phyloP scores from a whole-genome alignment of 192 early-diverging fungal species.

The Paraglomus occultum region DNA sequence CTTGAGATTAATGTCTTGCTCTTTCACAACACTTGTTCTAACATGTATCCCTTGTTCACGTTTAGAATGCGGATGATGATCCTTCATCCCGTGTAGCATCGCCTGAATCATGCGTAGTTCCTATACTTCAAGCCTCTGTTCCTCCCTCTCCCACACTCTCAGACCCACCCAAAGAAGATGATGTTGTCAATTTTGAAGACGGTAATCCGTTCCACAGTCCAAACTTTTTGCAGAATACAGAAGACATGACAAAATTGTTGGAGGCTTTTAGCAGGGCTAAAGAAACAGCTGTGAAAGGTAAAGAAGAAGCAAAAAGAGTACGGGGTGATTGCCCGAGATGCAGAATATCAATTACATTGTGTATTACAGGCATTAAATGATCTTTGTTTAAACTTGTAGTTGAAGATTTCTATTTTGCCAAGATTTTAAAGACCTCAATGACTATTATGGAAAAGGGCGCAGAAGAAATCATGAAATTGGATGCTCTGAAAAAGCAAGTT shows the following conservation, averaged over 20 bases:
- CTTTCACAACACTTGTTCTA: neutral
- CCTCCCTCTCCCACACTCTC: neutral
- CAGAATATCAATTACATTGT: neutral
- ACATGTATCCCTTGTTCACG: too few relatives aligned
- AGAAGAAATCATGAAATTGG: conserved; percentile 32
- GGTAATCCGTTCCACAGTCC: neutral
- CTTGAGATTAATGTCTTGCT: neutral
- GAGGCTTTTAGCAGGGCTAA: conserved; percentile 49
- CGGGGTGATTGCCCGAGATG: conserved; percentile 22
- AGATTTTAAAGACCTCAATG: conserved; percentile 53
- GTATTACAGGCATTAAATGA: neutral
- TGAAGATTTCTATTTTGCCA: conserved; percentile 65
- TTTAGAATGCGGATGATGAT: conserved; percentile 25
- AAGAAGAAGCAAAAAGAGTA: too few relatives aligned
- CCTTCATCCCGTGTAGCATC: conserved; percentile 24
- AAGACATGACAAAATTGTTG: conserved; percentile 29
- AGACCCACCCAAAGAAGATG: neutral
- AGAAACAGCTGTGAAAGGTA: conserved; percentile 57
- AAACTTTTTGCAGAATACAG: conserved; percentile 9
- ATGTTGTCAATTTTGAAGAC: neutral
- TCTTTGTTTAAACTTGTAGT: conserved; percentile 31
- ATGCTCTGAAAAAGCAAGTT: conserved; percentile 55
- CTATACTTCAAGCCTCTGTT: conserved; percentile 15
- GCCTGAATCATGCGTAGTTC: conserved; percentile 27
- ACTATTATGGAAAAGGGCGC: neutral